Percentiles rank a stretch among this genome's conserved stretches.
phyloP scores from a whole-genome alignment of 257 asterid genomes.

The Perilla frutescens region DNA sequence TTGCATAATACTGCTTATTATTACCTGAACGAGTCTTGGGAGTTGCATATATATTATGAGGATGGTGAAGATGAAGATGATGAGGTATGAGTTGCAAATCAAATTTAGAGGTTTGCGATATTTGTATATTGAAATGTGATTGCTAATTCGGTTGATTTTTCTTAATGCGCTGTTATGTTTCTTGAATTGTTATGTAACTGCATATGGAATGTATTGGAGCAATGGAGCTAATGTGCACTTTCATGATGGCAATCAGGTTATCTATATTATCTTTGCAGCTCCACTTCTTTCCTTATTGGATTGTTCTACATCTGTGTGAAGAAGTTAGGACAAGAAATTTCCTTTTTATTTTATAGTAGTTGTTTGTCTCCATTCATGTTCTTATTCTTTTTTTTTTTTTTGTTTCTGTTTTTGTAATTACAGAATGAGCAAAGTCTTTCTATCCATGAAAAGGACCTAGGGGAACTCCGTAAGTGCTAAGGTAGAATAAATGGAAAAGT shows the following conservation, averaged over 20 bases:
- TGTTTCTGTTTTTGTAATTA: slow-evolving; percentile 15
- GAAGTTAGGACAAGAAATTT: neutral
- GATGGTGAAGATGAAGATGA: slow-evolving; percentile 65
- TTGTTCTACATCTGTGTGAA: neutral
- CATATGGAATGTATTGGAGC: slow-evolving; percentile 28
- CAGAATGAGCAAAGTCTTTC: too few species aligned
- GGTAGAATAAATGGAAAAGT: slow-evolving; percentile 80
- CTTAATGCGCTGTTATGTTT: slow-evolving; percentile 11
- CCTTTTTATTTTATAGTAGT: slow-evolving; percentile 5
- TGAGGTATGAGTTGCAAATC: slow-evolving; percentile 53
- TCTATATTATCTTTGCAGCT: too few species aligned
- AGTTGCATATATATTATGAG: too few species aligned
- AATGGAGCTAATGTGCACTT: slow-evolving; percentile 32
- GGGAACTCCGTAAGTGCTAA: slow-evolving; percentile 64
- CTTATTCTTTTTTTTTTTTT: slow-evolving; percentile 8
- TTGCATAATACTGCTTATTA: too few species aligned
- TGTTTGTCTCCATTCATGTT: neutral
- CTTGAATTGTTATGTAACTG: neutral
- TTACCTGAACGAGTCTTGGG: too few species aligned
- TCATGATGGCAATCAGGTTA: slow-evolving; percentile 48
- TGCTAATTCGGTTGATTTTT: slow-evolving; percentile 18
- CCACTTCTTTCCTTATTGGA: slow-evolving; percentile 11
- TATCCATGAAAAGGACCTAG: slow-evolving; percentile 75
- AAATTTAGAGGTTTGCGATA: slow-evolving; percentile 10
- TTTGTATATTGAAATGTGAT: too few species aligned